A percentile compares a stretch with the other conserved stretches of the same genome.
Evolutionary conservation across 495 filamentous ascomycete species (phyloP).

Genomic region (Immersiella caudata): DNA sequence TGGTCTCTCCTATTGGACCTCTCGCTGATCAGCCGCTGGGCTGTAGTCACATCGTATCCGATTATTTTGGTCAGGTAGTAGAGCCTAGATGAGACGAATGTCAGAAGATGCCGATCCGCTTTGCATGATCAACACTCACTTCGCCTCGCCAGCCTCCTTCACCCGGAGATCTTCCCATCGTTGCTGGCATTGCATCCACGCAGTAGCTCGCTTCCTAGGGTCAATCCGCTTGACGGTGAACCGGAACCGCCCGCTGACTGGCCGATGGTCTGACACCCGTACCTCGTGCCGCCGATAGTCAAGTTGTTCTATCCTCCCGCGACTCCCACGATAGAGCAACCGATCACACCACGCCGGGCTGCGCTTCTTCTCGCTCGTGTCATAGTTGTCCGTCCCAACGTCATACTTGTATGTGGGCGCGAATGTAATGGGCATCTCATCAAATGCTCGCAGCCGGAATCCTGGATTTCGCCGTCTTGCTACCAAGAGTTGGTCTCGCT

Average conservation of each 20-base stretch:
- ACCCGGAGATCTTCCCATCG: slow-evolving; percentile 71
- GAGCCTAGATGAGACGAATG: slow-evolving; percentile 32
- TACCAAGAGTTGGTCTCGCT: slow-evolving; percentile 90
- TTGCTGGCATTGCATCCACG: slow-evolving; percentile 71
- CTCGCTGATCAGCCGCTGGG: slow-evolving; percentile 42
- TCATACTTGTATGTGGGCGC: slow-evolving; percentile 98
- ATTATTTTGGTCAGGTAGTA: slow-evolving; percentile 49
- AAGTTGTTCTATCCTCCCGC: slow-evolving; percentile 80
- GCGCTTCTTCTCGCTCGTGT: slow-evolving; percentile 90
- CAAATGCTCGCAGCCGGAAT: slow-evolving; percentile 84
- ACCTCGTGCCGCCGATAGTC: slow-evolving; percentile 90
- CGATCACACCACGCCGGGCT: slow-evolving; percentile 98
- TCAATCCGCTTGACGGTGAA: slow-evolving; percentile 80
- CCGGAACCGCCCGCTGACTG: slow-evolving; percentile 82
- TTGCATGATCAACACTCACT: slow-evolving; percentile 37
- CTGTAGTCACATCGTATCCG: slow-evolving; percentile 49
- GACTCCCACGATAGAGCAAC: slow-evolving; percentile 74
- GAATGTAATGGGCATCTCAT: slow-evolving; percentile 84
- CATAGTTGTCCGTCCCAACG: slow-evolving; percentile 90
- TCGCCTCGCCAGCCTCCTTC: slow-evolving; percentile 62
- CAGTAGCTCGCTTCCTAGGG: slow-evolving; percentile 60
- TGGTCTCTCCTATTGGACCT: slow-evolving; percentile 35
- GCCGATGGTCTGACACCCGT: slow-evolving; percentile 86
- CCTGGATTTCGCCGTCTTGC: slow-evolving; percentile 83
- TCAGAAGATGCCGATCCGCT: slow-evolving; percentile 24